These are phyloP conservation scores for Anthracocystis setariae DNA, from an alignment of 1,284 basidiomycete genomes.

Conservation along the genomic window DNA sequence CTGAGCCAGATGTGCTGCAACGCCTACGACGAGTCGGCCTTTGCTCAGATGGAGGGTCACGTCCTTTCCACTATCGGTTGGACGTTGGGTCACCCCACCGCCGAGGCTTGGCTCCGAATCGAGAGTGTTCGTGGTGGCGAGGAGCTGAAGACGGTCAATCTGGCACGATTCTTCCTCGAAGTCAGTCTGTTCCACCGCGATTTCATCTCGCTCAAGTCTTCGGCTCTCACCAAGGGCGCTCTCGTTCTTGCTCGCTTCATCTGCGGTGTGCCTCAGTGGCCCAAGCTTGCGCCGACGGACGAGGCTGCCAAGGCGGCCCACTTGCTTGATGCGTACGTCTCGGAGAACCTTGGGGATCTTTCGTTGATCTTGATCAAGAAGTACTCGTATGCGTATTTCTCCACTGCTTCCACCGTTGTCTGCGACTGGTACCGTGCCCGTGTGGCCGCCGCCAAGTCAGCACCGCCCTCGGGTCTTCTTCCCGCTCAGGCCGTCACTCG, in stretches of 20 bases:
- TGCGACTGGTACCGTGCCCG: constrained; percentile 82
- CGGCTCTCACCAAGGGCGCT: constrained; percentile 85
- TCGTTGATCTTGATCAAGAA: constrained; percentile 96
- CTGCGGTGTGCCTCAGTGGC: constrained; percentile 64
- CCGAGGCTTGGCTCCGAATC: constrained; percentile 91
- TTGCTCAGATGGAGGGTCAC: constrained; percentile 81
- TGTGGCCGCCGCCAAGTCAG: constrained; percentile 27
- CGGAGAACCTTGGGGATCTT: constrained; percentile 84
- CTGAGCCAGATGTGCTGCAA: constrained; percentile 93
- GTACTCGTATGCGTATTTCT: constrained; percentile 94
- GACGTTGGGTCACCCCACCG: constrained; percentile 96
- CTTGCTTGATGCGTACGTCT: constrained; percentile 83
- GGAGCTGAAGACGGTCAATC: constrained; percentile 87
- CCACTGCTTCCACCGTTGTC: constrained; percentile 88
- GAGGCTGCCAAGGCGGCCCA: constrained; percentile 71
- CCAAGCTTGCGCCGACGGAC: constrained; percentile 35
- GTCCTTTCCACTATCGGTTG: constrained; percentile 95
- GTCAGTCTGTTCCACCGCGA: constrained; percentile 96
- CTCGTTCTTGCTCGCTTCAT: constrained; percentile 88
- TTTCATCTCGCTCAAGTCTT: constrained; percentile 86
- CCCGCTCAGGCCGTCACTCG: constrained; percentile 46
- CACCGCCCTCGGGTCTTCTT: constrained; percentile 35
- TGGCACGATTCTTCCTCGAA: constrained; percentile 98
- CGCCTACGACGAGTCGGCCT: constrained; percentile 93
- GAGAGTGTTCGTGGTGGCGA: constrained; percentile 71